Evolutionary conservation across 75 land plant genomes (phyloP).

Genomic region (Pinus albicaulis): DNA sequence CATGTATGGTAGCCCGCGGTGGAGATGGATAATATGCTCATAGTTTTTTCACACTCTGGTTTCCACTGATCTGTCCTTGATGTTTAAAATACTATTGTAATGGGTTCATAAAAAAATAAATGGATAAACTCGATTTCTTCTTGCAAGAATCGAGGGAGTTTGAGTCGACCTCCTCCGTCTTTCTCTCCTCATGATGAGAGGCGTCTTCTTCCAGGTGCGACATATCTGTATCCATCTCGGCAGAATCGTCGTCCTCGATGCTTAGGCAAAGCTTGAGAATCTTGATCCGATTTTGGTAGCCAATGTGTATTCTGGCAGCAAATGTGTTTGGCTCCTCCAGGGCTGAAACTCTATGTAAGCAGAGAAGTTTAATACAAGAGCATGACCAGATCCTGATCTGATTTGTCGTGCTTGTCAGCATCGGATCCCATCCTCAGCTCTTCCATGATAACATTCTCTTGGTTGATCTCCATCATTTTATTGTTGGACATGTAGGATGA

Average conservation of each 20-base stretch:
- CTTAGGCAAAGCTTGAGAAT: conserved; percentile 33
- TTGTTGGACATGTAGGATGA: conserved; percentile 39
- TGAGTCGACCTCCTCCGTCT: neutral
- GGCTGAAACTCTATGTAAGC: conserved; percentile 27
- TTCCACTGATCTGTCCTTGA: no score
- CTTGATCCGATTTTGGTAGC: conserved; percentile 26
- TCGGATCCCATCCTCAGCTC: conserved; percentile 16
- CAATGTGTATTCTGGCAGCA: conserved; percentile 25
- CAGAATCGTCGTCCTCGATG: conserved; percentile 16
- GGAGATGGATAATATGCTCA: no score
- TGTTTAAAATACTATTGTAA: no score
- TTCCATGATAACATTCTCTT: conserved; percentile 29
- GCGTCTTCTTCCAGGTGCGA: conserved; percentile 6
- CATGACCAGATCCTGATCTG: conserved; percentile 35
- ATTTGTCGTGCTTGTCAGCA: conserved; percentile 25
- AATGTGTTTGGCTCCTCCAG: conserved; percentile 36
- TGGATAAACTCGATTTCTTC: no score
- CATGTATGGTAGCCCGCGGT: no score
- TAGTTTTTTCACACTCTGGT: no score
- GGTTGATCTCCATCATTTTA: conserved; percentile 53
- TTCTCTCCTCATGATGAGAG: conserved; percentile 1
- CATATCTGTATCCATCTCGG: neutral
- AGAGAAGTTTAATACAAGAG: conserved; percentile 34
- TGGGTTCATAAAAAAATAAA: no score
- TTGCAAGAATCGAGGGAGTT: no score